Conservation (phyloP, 108 stramenopile species). For the Skeletonema potamos region DNA sequence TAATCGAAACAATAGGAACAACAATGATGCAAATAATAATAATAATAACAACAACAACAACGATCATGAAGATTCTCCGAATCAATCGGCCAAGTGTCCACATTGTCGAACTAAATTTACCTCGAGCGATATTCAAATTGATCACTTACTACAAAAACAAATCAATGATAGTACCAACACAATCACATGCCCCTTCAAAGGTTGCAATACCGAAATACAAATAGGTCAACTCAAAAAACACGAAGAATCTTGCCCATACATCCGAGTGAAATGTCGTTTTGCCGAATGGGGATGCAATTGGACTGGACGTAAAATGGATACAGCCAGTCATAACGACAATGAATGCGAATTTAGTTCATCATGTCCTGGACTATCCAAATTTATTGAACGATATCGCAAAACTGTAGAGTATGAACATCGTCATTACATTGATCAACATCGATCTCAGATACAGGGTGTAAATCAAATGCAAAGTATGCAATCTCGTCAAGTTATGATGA, state of each 20-base stretch:
- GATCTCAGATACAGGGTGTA: background rate
- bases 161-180: background rate
- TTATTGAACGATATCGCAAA: background rate
- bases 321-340: background rate
- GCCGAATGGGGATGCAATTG: constrained; percentile 12
- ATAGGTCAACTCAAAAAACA: background rate
- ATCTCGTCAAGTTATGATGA: constrained; percentile 16
- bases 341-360: background rate
- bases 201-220: background rate
- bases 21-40: background rate
- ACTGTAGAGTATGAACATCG: background rate
- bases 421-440: background rate
- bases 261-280: constrained; percentile 7
- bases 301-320: constrained; percentile 1
- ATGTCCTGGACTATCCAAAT: background rate
- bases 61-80: background rate
- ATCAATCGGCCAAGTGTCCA: constrained; percentile 6
- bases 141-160: background rate
- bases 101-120: background rate
- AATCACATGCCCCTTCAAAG: constrained; percentile 9
- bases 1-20: background rate
- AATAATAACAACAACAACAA: background rate
- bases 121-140: background rate
- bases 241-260: constrained; percentile 9
- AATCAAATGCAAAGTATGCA: constrained; percentile 8